phyloP scores from a whole-genome alignment of 106 monocot species.

The Chionographis japonica region DNA sequence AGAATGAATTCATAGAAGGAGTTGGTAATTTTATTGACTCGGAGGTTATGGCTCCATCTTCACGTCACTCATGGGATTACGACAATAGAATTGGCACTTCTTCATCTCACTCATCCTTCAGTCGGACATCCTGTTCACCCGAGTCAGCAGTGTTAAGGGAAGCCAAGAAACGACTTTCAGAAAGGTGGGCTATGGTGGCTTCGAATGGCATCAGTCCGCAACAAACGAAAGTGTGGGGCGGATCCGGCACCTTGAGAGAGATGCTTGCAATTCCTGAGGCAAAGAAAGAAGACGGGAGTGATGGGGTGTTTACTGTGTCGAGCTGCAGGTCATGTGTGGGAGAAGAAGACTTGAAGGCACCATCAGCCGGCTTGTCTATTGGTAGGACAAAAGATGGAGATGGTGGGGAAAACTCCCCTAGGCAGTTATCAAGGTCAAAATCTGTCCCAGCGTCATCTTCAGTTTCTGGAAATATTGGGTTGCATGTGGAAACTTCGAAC shows the following conservation, averaged over 20 bases:
- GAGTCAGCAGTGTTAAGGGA: slow-evolving; percentile 81
- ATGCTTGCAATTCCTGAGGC: slow-evolving; percentile 40
- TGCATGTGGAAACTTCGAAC: slow-evolving; percentile 5
- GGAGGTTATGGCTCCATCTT: slow-evolving; percentile 43
- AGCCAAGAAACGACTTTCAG: slow-evolving; percentile 85
- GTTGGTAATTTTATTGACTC: slow-evolving; percentile 45
- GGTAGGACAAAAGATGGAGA: slow-evolving; percentile 1
- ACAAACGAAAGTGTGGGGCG: slow-evolving; percentile 5
- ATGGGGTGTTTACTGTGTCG: not conserved
- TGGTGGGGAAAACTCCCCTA: slow-evolving; percentile 4
- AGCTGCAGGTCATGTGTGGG: slow-evolving; percentile 18
- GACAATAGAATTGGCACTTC: slow-evolving; percentile 41
- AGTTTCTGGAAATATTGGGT: slow-evolving; percentile 11
- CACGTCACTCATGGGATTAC: slow-evolving; percentile 56
- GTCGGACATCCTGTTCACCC: slow-evolving; percentile 42
- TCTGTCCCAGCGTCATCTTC: slow-evolving; percentile 42
- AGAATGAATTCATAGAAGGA: slow-evolving; percentile 53
- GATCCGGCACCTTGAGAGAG: slow-evolving; percentile 54
- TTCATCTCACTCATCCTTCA: slow-evolving; percentile 45
- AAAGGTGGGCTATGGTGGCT: slow-evolving; percentile 58
- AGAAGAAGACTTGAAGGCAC: slow-evolving; percentile 14
- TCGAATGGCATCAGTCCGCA: slow-evolving; percentile 16
- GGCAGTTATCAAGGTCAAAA: slow-evolving; percentile 35
- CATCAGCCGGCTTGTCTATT: not conserved
- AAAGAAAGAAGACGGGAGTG: slow-evolving; percentile 14